These are phyloP conservation scores for Aspergillus carlsbadensis DNA, from an alignment of 495 filamentous ascomycete genomes.

Conservation along the genomic window DNA sequence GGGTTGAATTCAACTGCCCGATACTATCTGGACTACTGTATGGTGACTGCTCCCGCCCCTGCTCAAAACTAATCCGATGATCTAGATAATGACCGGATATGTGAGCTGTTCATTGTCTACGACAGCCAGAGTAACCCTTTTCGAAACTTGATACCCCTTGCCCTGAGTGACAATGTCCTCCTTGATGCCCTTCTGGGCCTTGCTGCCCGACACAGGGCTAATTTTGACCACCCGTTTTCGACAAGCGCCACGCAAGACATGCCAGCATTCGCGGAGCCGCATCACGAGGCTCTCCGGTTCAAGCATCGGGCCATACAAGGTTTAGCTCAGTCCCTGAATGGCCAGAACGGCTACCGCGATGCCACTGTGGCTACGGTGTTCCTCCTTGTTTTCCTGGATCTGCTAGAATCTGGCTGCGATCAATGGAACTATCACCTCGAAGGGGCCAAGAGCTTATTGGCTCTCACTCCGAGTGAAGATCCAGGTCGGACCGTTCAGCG, in stretches of 20 bases:
- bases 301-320: constrained; percentile 49
- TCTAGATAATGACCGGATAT: constrained; percentile 49
- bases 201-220: constrained; percentile 53
- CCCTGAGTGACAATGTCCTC: constrained; percentile 41
- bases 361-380: constrained; percentile 48
- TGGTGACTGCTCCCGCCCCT: not conserved
- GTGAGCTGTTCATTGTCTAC: constrained; percentile 50
- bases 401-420: constrained; percentile 52
- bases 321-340: constrained; percentile 30
- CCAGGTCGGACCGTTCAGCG: constrained; percentile 22
- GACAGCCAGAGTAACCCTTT: constrained; percentile 55
- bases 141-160: constrained; percentile 47
- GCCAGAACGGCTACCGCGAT: constrained; percentile 21
- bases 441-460: constrained; percentile 45
- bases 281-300: constrained; percentile 46
- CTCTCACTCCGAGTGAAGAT: constrained; percentile 5
- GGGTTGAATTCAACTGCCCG: constrained; percentile 26
- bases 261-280: constrained; percentile 11
- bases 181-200: constrained; percentile 49
- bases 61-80: not conserved
- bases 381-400: constrained; percentile 54
- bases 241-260: not conserved
- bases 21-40: constrained; percentile 48
- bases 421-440: constrained; percentile 53
- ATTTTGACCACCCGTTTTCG: constrained; percentile 21